phyloP scores from a whole-genome alignment of 1,139 yeast genomes.

The Kodamaea suecica region DNA sequence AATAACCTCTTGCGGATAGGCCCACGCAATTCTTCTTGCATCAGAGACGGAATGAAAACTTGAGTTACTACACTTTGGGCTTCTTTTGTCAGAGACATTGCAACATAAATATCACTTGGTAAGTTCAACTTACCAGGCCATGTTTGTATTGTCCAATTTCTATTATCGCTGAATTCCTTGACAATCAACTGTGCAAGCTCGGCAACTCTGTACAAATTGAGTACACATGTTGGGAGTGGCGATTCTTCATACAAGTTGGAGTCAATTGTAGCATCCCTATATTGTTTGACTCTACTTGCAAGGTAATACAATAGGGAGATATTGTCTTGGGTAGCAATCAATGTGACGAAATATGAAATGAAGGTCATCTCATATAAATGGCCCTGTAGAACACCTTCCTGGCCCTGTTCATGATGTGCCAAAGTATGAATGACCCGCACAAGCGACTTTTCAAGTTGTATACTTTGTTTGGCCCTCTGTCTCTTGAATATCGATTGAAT shows the following conservation, averaged over 20 bases:
- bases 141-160: constrained; percentile 68
- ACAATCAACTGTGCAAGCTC: constrained; percentile 71
- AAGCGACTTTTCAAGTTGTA: constrained; percentile 60
- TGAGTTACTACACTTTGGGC: constrained; percentile 45
- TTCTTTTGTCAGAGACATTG: constrained; percentile 47
- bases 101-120: constrained; percentile 61
- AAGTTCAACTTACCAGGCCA: constrained; percentile 79
- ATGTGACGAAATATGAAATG: constrained; percentile 56
- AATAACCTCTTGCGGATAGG: constrained; percentile 25
- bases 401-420: constrained; percentile 66
- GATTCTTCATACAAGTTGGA: constrained; percentile 31
- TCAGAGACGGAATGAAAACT: constrained; percentile 47
- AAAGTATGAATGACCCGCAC: constrained; percentile 67
- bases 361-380: constrained; percentile 55
- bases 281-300: constrained; percentile 78
- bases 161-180: constrained; percentile 53
- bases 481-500: constrained; percentile 56
- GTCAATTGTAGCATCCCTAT: constrained; percentile 54
- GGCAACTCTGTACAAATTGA: constrained; percentile 60
- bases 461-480: constrained; percentile 36
- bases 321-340: constrained; percentile 64
- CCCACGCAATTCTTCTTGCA: constrained; percentile 28
- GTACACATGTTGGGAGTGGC: constrained; percentile 24
- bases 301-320: constrained; percentile 71
- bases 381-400: constrained; percentile 32